Evolutionary conservation across 805 yeast species (phyloP), one percentile per base, ranked within the genome.

Genomic region (Metschnikowia noctiluminum): DNA sequence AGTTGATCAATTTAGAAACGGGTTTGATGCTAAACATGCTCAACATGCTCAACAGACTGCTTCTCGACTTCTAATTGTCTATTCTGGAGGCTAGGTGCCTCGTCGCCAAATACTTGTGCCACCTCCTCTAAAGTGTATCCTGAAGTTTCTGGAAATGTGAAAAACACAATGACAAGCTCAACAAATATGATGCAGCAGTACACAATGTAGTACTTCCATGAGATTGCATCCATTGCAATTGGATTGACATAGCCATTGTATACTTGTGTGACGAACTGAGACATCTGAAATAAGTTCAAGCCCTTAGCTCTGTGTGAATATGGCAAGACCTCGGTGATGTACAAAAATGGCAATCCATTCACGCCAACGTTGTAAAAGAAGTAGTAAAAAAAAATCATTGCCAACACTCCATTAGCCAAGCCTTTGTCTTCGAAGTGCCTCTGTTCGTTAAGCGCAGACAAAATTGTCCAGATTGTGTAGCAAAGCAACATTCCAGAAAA

Each of bases 341-440:
- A 78, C 40, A 74, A 56, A 57, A 61, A 70, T 44, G 79, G 78
- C 46, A 76, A 65, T 43, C 80, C 80, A 49, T 74, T 73, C 45
- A 64, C 57, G 35, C 76, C 77, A 39, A 69, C 61, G 55, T 73
- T 66, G 62, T 76, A 77, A 37, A 68, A 64, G 45, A 62, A 56
- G 60, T 70, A 68, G 70, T 66, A 76, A 32, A 77, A 56, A 70
- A 76, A 78, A 43, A 79, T 74, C 77, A 79, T 73, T 7, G 78
- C 78, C 57, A 71, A 67, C 27, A 76, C 79, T 51, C 78, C 82
- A 47, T 66, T 65, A 42, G 75, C 77, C 30, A 71, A 60, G 4
- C 62, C 16, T 51, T 73, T 73, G 48, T 76, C 67, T 48, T 65
- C 60, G 55, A 71, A 74, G 54, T 71, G 52, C 38, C 70, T 61